Conservation (phyloP, 2,329 filamentous ascomycete genomes). For the Fusarium pininemorale region DNA sequence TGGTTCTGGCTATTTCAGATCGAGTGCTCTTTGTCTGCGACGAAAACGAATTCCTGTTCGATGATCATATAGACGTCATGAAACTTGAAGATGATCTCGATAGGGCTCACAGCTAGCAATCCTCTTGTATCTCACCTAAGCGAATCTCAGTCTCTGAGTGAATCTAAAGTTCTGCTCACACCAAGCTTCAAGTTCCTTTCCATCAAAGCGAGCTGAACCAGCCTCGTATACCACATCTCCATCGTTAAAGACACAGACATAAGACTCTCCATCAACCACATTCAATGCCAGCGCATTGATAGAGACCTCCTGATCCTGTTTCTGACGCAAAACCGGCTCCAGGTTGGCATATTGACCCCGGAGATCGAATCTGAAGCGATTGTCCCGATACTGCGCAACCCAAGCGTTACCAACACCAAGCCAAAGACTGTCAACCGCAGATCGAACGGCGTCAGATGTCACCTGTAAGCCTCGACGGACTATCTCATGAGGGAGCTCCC, state of each 20-base stretch:
- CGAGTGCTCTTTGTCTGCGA: background rate
- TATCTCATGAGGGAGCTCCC: slow-evolving; percentile 15
- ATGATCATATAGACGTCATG: background rate
- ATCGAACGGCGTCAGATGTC: background rate
- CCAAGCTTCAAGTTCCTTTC: slow-evolving; percentile 27
- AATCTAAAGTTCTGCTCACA: slow-evolving; percentile 26
- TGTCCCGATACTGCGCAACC: slow-evolving; percentile 37
- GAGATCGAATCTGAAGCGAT: slow-evolving; percentile 26
- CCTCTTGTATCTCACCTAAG: background rate
- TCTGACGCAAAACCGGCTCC: background rate
- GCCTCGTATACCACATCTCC: slow-evolving; percentile 6
- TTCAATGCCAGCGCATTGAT: slow-evolving; percentile 33
- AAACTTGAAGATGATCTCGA: too few relatives aligned
- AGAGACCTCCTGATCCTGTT: background rate
- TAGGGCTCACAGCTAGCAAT: background rate
- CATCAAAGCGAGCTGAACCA: slow-evolving; percentile 12
- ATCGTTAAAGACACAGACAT: slow-evolving; percentile 26
- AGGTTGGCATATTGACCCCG: slow-evolving; percentile 20
- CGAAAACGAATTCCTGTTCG: background rate
- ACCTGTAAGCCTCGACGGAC: slow-evolving; percentile 9
- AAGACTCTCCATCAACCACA: slow-evolving; percentile 12
- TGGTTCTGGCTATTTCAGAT: too few relatives aligned
- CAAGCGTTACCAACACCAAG: slow-evolving; percentile 32
- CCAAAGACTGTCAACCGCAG: slow-evolving; percentile 29
- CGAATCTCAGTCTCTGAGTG: background rate